These are phyloP conservation scores for Suillus cothurnatus DNA, from an alignment of 768 basidiomycete genomes.

Conservation along the genomic window DNA sequence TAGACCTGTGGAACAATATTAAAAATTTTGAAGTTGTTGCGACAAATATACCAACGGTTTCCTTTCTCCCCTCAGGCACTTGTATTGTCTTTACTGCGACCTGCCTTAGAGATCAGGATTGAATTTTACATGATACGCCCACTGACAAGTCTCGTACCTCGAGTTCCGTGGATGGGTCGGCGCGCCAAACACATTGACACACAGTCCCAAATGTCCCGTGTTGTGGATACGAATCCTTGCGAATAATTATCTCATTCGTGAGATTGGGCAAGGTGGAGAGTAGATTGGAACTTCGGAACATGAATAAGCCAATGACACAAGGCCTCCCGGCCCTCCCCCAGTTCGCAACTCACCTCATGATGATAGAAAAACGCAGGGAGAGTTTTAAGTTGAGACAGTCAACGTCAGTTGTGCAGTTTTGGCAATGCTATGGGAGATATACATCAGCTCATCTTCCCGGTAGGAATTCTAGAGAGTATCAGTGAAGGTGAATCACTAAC, in stretches of 20 bases:
- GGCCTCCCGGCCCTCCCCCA: too few species aligned
- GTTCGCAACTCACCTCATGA: background rate
- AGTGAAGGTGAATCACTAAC: background rate
- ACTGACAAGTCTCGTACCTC: background rate
- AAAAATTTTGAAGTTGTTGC: background rate
- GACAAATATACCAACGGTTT: background rate
- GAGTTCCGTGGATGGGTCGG: background rate
- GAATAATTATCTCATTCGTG: background rate
- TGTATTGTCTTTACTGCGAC: background rate
- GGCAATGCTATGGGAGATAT: background rate
- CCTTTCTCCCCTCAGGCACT: background rate
- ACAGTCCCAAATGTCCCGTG: background rate
- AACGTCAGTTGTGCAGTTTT: background rate
- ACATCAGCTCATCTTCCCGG: background rate
- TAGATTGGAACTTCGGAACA: background rate
- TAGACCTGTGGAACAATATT: constrained; percentile 8
- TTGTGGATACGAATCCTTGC: background rate
- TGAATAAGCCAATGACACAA: too few species aligned
- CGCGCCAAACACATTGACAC: background rate
- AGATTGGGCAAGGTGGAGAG: background rate
- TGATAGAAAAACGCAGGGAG: background rate
- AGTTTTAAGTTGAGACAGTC: background rate
- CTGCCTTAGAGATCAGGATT: background rate
- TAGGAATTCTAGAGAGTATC: background rate
- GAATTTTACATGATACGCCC: background rate